Percentiles rank a stretch among this genome's conserved stretches.
Evolutionary conservation across 2,329 filamentous ascomycete species (phyloP).

Genomic region (Lasiodiplodia citricola): DNA sequence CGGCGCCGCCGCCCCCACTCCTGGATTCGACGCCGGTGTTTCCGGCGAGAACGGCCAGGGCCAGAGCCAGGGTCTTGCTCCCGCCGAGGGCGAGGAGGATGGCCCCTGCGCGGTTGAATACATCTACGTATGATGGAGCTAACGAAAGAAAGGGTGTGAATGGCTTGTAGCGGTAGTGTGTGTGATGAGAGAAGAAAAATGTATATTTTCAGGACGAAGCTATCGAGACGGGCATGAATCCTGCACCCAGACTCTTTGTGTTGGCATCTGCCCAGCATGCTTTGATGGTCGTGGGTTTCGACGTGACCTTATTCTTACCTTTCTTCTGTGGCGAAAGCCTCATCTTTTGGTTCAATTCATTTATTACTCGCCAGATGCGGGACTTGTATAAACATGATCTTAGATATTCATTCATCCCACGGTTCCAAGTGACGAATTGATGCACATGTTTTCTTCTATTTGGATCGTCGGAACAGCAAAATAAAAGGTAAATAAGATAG

Average conservation of each 20-base stretch:
- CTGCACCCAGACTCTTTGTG: not conserved
- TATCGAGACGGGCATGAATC: too few species aligned
- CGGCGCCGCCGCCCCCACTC: not conserved
- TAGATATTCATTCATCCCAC: not conserved
- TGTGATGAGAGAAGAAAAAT: not conserved
- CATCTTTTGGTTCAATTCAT: not conserved
- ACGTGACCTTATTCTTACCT: not conserved
- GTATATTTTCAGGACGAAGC: not conserved
- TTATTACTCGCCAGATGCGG: not conserved
- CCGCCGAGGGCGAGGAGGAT: slow-evolving; percentile 2
- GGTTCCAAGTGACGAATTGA: too few species aligned
- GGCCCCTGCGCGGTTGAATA: slow-evolving; percentile 13
- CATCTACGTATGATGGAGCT: not conserved
- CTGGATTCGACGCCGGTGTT: not conserved
- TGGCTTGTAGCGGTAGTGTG: not conserved
- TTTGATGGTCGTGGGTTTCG: not conserved
- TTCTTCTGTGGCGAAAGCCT: not conserved
- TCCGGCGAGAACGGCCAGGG: slow-evolving; percentile 3
- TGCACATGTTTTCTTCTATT: too few species aligned
- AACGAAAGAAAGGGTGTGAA: not conserved
- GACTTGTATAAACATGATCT: not conserved
- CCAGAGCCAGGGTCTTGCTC: slow-evolving; percentile 1
- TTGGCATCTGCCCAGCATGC: not conserved
- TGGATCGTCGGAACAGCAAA: too few species aligned
- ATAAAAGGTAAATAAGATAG: too few species aligned